Conservation (phyloP, 352 stramenopile species). For the Pythium utonaiense region DNA sequence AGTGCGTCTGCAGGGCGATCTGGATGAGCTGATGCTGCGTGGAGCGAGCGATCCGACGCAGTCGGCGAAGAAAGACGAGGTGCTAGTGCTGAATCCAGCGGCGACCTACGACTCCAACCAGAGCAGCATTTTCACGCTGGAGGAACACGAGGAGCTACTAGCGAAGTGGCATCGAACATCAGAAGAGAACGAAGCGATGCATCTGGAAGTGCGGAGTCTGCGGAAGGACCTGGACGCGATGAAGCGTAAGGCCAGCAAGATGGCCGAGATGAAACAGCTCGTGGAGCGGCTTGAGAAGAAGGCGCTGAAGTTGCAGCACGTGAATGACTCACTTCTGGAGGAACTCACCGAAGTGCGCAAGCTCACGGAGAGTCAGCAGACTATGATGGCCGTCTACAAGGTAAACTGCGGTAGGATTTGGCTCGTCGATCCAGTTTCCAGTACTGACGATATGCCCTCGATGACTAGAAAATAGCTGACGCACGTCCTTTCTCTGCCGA, state of each 20-base stretch:
- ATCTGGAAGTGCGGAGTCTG: slow-evolving; percentile 50
- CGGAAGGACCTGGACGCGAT: slow-evolving; percentile 49
- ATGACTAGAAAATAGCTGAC: slow-evolving; percentile 31
- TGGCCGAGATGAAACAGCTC: slow-evolving; percentile 34
- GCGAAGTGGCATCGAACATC: slow-evolving; percentile 34
- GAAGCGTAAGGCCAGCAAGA: slow-evolving; percentile 36
- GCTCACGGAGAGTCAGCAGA: slow-evolving; percentile 54
- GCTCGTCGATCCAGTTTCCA: background rate
- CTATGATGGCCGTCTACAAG: slow-evolving; percentile 26
- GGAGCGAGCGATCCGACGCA: slow-evolving; percentile 2
- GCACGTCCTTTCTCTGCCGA: slow-evolving; percentile 29
- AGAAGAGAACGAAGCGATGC: slow-evolving; percentile 42
- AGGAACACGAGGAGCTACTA: slow-evolving; percentile 54
- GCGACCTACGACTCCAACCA: slow-evolving; percentile 59
- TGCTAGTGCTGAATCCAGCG: slow-evolving; percentile 37
- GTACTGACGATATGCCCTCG: background rate
- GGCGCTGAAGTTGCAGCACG: slow-evolving; percentile 44
- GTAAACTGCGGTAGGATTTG: too few relatives aligned
- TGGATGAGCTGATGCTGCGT: slow-evolving; percentile 22
- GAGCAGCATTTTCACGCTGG: slow-evolving; percentile 46
- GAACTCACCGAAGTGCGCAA: slow-evolving; percentile 63
- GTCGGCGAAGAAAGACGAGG: slow-evolving; percentile 14
- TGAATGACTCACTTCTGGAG: slow-evolving; percentile 52
- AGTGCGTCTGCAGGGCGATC: slow-evolving; percentile 25
- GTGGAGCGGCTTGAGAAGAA: slow-evolving; percentile 62